These are phyloP conservation scores for Bondarzewia mesenterica DNA, from an alignment of 1,284 basidiomycete genomes.

Conservation along the genomic window DNA sequence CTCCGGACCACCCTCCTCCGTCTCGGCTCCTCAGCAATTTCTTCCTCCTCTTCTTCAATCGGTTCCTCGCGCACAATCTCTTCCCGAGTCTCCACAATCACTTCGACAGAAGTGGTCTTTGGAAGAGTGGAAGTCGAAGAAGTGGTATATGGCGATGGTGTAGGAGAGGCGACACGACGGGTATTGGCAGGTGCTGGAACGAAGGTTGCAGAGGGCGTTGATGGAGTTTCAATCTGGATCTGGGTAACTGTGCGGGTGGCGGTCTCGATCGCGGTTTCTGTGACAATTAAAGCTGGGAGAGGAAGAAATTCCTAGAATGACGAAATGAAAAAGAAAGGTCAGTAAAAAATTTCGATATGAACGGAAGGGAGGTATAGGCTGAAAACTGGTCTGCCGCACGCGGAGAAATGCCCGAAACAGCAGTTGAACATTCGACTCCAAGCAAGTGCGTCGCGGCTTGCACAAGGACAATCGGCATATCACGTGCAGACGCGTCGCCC, in stretches of 20 bases:
- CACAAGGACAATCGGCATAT: constrained; percentile 19
- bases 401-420: constrained; percentile 3
- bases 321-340: constrained; percentile 12
- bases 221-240: constrained; percentile 43
- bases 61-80: constrained; percentile 13
- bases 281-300: constrained; percentile 36
- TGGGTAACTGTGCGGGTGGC: constrained; percentile 59
- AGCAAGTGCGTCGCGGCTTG: constrained; percentile 8
- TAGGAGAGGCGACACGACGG: constrained; percentile 63
- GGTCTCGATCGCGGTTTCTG: constrained; percentile 31
- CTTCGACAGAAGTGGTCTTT: constrained; percentile 61
- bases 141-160: constrained; percentile 51
- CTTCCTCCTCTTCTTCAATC: constrained; percentile 11
- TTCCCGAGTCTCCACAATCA: constrained; percentile 38
- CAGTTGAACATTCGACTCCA: no score
- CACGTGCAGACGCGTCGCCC: constrained; percentile 32
- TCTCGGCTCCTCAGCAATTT: constrained; percentile 9
- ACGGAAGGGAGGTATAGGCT: constrained; percentile 28
- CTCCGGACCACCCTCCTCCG: constrained; percentile 9
- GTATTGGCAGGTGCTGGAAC: constrained; percentile 72
- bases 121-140: constrained; percentile 49
- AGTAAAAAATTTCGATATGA: constrained; percentile 18
- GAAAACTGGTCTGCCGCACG: constrained; percentile 30
- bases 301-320: constrained; percentile 47
- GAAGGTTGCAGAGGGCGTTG: constrained; percentile 38